Base-by-base conservation (phyloP, 176 grass and related monocot genomes). In the Oropetium thomaeum region DNA sequence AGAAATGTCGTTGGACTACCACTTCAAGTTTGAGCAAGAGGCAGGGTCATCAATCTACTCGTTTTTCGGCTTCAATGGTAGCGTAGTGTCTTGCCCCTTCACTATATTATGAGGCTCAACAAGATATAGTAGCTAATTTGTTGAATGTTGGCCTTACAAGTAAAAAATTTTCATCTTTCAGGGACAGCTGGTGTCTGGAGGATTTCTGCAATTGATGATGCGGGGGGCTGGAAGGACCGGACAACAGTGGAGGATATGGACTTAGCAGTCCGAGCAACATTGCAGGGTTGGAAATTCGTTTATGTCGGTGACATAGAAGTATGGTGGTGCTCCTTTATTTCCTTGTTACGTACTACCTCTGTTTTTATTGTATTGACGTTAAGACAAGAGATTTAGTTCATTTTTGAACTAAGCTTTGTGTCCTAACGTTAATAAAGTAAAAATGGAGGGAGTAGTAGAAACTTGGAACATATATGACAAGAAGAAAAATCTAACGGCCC, bases 201-300 rank as follows among this genome's bases (percentile, higher is more conserved):
- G 70, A 88, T 89, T 9, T 33, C 83, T 37, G 87, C 92, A 1
- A 99, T 99, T 5, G 32, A 74, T 28, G 89, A 99, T 58, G 87
- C 87, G 0, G 96, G 96, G 1, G 96, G 96, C 4, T 99, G 96
- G 96, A 92, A 95, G 73, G 92, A 99, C 61, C 84, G 96, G n/a
- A 99, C 96, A 0, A 99, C 96, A 5, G 96, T 99, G 23, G 96
- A 99, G 79, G 91, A 99, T 79, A 99, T 99, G 96, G 96, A 99
- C 79, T 61, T 99, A 14, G 96, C 96, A 1, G 89, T 99, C 45
- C 92, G 96, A 20, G 92, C 91, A 0, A 45, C 65, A 10, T 82
- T 99, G 3, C 80, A 43, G 82, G 91, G 92, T 20, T 95, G 96
- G 96, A 99, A 95, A 19, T 90, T 99, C 38, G 59, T 99, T 23